Evolutionary conservation across 106 monocot species (phyloP), one percentile per base, ranked within the genome.

Genomic region (Phalaenopsis equestris): DNA sequence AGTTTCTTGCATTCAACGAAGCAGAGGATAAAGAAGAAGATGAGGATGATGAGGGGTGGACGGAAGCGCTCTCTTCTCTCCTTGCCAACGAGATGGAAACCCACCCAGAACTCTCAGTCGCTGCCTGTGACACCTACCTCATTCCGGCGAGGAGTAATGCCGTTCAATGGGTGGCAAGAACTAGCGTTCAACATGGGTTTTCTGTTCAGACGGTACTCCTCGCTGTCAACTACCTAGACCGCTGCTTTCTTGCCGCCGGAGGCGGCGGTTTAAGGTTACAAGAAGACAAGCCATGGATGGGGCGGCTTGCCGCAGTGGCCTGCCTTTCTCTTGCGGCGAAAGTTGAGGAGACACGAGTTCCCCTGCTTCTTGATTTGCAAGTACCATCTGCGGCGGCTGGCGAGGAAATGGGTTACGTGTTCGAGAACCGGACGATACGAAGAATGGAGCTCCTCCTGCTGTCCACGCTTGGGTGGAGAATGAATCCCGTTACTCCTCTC

Each of bases 391-490:
- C 45, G 18, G 41, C 47, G 80, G 82, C 52, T 14, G 15, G 52
- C 3, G 52, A 83, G 55, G 80, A 78, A 5, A 46, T 46, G 8
- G 86, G 83, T 79, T 92, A 80, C 55, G 56, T 94, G 74, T 97
- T 97, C 73, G 96, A 97, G 56, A 80, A 86, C 1, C 94, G 87
- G 87, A 94, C 96, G 0, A 75, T 97, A 12, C 79, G 86, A 74
- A 82, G 96, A 42, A 97, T 97, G 96, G 96, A 97, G 85, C 85
- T 97, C 8, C 79, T 97, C 46, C 86, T 97, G 56, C 83, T 97
- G 6, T 90, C 96, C 1, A 82, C 93, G 1, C 90, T 96, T 36
- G 77, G 85, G 0, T 96, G 93, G 93, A 77, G 87, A 77, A 90
- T 96, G 91, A 92, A 87, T 48, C 87, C 92, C 1, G 89, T 89